Conservation (phyloP, 2,329 filamentous ascomycete genomes). For the Xenoacremonium recifei region DNA sequence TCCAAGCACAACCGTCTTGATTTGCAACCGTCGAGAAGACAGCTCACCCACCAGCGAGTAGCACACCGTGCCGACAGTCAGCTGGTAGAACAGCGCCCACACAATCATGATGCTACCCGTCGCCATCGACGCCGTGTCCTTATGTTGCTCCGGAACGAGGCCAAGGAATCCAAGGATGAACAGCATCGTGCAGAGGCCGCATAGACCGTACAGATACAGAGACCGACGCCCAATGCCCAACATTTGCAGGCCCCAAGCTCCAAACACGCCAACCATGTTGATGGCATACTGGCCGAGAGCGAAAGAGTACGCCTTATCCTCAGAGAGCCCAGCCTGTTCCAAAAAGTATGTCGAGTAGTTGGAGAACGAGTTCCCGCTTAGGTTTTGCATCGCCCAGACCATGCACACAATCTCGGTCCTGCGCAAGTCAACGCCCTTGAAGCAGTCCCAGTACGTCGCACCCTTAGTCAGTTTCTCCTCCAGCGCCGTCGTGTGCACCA, state of each 20-base stretch:
- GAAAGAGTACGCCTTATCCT: conserved; percentile 54
- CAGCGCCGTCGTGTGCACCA: conserved; percentile 82
- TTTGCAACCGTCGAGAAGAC: conserved; percentile 77
- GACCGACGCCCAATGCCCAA: conserved; percentile 71
- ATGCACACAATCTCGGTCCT: conserved; percentile 71
- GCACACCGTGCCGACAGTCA: conserved; percentile 84
- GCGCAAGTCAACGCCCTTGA: conserved; percentile 73
- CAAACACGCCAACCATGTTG: conserved; percentile 79
- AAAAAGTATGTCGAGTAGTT: conserved; percentile 66
- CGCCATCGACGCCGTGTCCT: conserved; percentile 63
- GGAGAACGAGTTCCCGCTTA: conserved; percentile 63
- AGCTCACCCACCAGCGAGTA: conserved; percentile 87
- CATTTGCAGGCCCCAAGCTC: conserved; percentile 78
- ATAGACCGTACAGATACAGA: conserved; percentile 75
- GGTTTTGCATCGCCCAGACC: conserved; percentile 63
- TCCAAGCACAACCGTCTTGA: conserved; percentile 88
- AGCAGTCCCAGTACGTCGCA: conserved; percentile 78
- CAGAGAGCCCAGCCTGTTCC: conserved; percentile 55
- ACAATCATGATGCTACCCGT: conserved; percentile 83
- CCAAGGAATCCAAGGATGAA: conserved; percentile 83
- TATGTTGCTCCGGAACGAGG: conserved; percentile 62
- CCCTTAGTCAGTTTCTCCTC: conserved; percentile 75
- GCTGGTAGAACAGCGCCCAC: conserved; percentile 81
- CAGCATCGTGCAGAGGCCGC: conserved; percentile 72
- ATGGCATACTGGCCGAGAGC: conserved; percentile 65